Percentiles rank a stretch among this genome's conserved stretches.
These are phyloP conservation scores for Gossypium arboreum DNA, from an alignment of 345 rosid species.

Conservation along the genomic window DNA sequence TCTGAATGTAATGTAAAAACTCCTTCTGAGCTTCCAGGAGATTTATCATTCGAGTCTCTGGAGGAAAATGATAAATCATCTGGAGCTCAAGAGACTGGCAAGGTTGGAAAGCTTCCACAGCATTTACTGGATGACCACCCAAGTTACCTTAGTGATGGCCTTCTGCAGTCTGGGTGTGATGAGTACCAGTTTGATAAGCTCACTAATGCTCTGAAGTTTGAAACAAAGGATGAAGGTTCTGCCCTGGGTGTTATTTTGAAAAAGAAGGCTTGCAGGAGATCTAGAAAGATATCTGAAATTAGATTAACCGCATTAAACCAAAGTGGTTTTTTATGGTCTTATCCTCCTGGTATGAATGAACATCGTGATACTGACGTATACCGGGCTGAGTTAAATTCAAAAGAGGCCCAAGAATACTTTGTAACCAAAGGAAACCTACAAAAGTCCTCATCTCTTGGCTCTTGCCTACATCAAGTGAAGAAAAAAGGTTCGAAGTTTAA, in stretches of 20 bases:
- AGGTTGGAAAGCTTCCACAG: slow-evolving; percentile 15
- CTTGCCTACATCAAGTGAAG: slow-evolving; percentile 25
- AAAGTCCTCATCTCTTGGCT: slow-evolving; percentile 20
- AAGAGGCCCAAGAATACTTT: slow-evolving; percentile 26
- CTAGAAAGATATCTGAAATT: slow-evolving; percentile 62
- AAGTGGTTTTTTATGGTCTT: slow-evolving; percentile 26
- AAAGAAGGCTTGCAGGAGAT: slow-evolving; percentile 61
- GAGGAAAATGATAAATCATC: slow-evolving; percentile 19
- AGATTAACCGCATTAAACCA: slow-evolving; percentile 35
- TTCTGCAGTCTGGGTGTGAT: slow-evolving; percentile 20
- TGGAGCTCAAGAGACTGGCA: slow-evolving; percentile 20
- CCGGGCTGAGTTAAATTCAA: slow-evolving; percentile 26
- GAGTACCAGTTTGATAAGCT: slow-evolving; percentile 36
- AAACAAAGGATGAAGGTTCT: slow-evolving; percentile 31
- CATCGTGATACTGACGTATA: slow-evolving; percentile 25
- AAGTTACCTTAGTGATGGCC: not conserved
- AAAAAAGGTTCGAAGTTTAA: slow-evolving; percentile 32
- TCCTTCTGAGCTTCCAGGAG: slow-evolving; percentile 18
- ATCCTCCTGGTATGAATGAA: slow-evolving; percentile 23
- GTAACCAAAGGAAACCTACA: slow-evolving; percentile 20
- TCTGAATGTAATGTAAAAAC: slow-evolving; percentile 13
- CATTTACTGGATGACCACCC: slow-evolving; percentile 7
- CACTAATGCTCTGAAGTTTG: slow-evolving; percentile 31
- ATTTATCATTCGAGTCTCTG: slow-evolving; percentile 19
- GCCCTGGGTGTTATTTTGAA: slow-evolving; percentile 26